Base-by-base conservation (phyloP, 371 early-diverging fungal genomes). In the Polyrhizophydium stewartii region DNA sequence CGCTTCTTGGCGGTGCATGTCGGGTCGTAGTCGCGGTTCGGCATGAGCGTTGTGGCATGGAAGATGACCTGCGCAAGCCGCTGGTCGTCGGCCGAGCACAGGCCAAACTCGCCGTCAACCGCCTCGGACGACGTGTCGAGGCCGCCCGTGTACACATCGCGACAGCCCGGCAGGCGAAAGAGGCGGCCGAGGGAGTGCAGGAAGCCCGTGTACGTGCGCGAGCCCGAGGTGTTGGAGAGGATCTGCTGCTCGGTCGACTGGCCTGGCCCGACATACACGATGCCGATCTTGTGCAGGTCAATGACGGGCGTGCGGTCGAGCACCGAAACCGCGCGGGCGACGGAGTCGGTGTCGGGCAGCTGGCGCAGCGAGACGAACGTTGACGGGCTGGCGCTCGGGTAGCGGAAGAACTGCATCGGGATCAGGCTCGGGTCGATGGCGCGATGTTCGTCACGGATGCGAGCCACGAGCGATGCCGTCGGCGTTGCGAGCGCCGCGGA, bases 11-110 rank as follows among this genome's bases (percentile, higher is more conserved):
- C 76, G 47, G 82, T 85, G 70, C 88, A 87, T 49, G 81, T 78
- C 22, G 87, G 87, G 72, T 96, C 94, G 25, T 80, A 78, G 19
- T 79, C 77, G 10, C 82, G 63, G 35, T 85, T 69, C 0, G 98
- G 98, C 96, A 97, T 96, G 72, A 97, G 78, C 7, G 95, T 94
- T 19, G 94, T 88, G 6, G 85, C 86, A 69, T 96, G 97, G 75
- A 94, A 96, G 10, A 94, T 85, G 46, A 93, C 84, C 65, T 94
- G 90, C 0, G 89, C 87, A 32, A 93, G 87, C 32, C 64, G 56
- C 40, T 66, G 55, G 61, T 88, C 90, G 41, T 94, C 94, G 49
- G 87, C 81, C 85, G 91, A 92, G 60, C 86, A 87, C 35, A 94
- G 82, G 0, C 91, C 88, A 61, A 84, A 87, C 49, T 83, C 79